Evolutionary conservation across 352 stramenopile species (phyloP).

Genomic region (Globisporangium megalacanthum): DNA sequence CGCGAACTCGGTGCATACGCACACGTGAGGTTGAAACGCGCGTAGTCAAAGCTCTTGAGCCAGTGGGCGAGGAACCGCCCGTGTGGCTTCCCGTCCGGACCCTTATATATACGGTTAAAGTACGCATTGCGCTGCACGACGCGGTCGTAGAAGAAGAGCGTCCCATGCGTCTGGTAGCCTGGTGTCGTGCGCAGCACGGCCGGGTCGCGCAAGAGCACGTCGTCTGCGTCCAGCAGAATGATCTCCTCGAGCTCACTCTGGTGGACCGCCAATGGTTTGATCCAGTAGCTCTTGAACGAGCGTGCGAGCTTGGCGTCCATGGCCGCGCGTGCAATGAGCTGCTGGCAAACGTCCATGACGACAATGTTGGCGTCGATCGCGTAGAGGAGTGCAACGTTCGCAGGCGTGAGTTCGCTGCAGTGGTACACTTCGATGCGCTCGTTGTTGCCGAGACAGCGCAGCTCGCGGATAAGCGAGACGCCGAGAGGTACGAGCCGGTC

Average conservation of each 20-base stretch:
- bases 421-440: constrained; percentile 41
- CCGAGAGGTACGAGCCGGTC: constrained; percentile 39
- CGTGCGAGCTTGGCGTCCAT: constrained; percentile 4
- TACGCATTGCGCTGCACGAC: constrained; percentile 19
- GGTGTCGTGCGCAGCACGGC: constrained; percentile 25
- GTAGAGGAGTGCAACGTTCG: constrained; percentile 27
- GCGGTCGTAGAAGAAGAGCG: constrained; percentile 67
- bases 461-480: constrained; percentile 52
- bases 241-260: constrained; percentile 43
- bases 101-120: constrained; percentile 17
- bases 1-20: constrained; percentile 25
- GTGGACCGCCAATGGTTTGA: constrained; percentile 52
- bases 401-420: constrained; percentile 38
- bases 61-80: constrained; percentile 34
- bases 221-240: constrained; percentile 54
- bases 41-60: constrained; percentile 43
- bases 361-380: constrained; percentile 30
- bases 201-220: constrained; percentile 36
- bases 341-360: constrained; percentile 50
- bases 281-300: constrained; percentile 48
- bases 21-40: constrained; percentile 22
- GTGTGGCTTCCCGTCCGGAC: constrained; percentile 7
- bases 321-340: constrained; percentile 16
- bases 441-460: constrained; percentile 30
- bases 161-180: constrained; percentile 38